A percentile compares a stretch with the other conserved stretches of the same genome.
phyloP scores from a whole-genome alignment of 208 protist species.

The Borovskyia barvae region DNA sequence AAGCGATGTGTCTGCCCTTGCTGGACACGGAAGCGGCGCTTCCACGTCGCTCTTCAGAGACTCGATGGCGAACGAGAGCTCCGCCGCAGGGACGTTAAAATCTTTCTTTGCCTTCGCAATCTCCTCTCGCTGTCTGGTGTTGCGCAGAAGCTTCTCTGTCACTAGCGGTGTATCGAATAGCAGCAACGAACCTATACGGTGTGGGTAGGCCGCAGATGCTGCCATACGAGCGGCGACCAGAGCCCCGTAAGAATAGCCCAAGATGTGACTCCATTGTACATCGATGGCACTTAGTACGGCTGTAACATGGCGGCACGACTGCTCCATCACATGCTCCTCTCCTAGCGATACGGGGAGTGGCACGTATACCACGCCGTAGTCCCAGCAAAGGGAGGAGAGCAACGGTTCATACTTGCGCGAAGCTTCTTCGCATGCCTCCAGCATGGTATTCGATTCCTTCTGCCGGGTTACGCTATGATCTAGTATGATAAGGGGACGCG shows the following conservation, averaged over 20 bases:
- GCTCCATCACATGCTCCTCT: constrained; percentile 39
- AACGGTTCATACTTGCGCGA: constrained; percentile 62
- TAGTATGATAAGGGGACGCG: constrained; percentile 78
- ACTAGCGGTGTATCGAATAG: constrained; percentile 78
- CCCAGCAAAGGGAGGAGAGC: constrained; percentile 59
- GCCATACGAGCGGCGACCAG: constrained; percentile 79
- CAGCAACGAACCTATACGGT: constrained; percentile 70
- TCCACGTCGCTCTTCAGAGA: constrained; percentile 47
- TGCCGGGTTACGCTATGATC: constrained; percentile 46
- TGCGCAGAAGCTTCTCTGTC: constrained; percentile 53
- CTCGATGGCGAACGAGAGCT: constrained; percentile 63
- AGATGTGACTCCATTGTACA: constrained; percentile 76
- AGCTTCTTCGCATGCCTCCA: constrained; percentile 18
- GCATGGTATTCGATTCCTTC: constrained; percentile 6
- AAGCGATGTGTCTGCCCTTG: constrained; percentile 37
- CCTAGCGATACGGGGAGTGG: constrained; percentile 45
- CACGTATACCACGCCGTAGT: constrained; percentile 74
- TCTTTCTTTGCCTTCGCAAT: constrained; percentile 66
- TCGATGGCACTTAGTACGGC: constrained; percentile 79
- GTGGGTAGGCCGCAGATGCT: constrained; percentile 44
- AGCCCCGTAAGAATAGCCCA: constrained; percentile 73
- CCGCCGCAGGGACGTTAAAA: constrained; percentile 68
- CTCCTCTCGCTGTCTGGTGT: constrained; percentile 51
- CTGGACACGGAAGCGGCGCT: constrained; percentile 38
- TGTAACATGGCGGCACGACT: constrained; percentile 60